Evolutionary conservation across 768 basidiomycete species (phyloP), one percentile per base, ranked within the genome.

Genomic region (Porphyrellus cyaneotinctus): DNA sequence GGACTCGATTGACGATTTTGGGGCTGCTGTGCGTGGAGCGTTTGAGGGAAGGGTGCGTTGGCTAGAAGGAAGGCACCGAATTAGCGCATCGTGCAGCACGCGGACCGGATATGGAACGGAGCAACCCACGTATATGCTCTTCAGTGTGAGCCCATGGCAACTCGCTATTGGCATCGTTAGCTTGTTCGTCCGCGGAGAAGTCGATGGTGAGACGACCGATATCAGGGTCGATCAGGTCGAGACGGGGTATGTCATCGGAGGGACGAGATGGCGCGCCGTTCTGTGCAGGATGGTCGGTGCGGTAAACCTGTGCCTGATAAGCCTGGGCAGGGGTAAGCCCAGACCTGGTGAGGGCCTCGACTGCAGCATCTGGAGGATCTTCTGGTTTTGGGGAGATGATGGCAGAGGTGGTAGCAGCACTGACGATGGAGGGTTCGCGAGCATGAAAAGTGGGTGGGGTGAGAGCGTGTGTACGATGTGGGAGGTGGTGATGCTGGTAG

Each of bases 251-350:
- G 20, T 69, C 64, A 36, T 59, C 58, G 46, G 59, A 47, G 41
- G 64, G 49, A 51, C 50, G 56, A 54, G 64, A 51, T 12, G 65
- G 53, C 14, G 47, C 42, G 53, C 70, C 70, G 44, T 74, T 69
- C 55, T 50, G 70, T 51, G 60, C 50, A 59, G 70, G 61, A 37
- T 77, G 71, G 51, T 67, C 74, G 61, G 75, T 80, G 52, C 69
- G 70, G 61, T 83, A 83, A 42, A 88, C 77, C 66, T 91, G 87
- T 9, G 84, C 82, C 63, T 89, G 90, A 71, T 90, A 91, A 32
- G 86, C 84, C 66, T 91, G 89, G 11, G 87, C 85, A 39, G 87
- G 82, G 4, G 87, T 87, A 47, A 89, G 77, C 4, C 82, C 83
- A 32, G 77, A 71, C 49, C 72, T 74, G 17, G 75, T 70, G 42